Evolutionary conservation across 1,139 yeast genomes (phyloP), one percentile per base, ranked within the genome.

Genomic region (Nematodospora anomalae): DNA sequence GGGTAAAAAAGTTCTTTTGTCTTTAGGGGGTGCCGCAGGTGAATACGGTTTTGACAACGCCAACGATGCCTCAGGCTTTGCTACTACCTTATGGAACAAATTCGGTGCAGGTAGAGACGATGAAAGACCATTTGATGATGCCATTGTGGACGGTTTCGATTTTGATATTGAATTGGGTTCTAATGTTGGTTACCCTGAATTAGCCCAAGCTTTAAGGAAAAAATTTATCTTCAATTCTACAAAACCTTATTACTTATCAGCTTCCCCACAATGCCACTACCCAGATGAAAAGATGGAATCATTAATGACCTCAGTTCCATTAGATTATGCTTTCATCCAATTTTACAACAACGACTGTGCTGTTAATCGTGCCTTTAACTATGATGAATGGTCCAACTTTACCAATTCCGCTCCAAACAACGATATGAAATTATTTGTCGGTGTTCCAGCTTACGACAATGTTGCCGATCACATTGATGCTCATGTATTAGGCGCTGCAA

Each of bases 191-290:
- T 78, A 77, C 46, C 76, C 75, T 37, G 82, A 85, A 29, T 64
- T 83, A 41, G 86, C 79, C 16, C 70, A 58, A 8, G 71, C 72
- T 40, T 71, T 90, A 52, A 81, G 90, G 66, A 47, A 57, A n/a
- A 66, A 75, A 44, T 87, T 74, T 50, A 62, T 64, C 15, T 55
- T 64, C 16, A 82, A 80, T 50, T 26, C 68, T 14, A 68, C 83
- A 18, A 80, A 78, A 60, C 52, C 63, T 18, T 87, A 83, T 64
- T 88, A 84, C 60, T 68, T 88, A 35, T 79, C 95, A 36, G 95
- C 96, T 46, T 94, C 97, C 46, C 96, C 97, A 14, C 97, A 88
- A 66, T 89, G 97, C 67, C 85, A 83, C 15, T 86, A 80, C 59
- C 97, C 97, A 15, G 97, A 90, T 64, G 84, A 83, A 4, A 76